phyloP scores from a whole-genome alignment of 495 filamentous ascomycete species.

The Talaromyces ruber region DNA sequence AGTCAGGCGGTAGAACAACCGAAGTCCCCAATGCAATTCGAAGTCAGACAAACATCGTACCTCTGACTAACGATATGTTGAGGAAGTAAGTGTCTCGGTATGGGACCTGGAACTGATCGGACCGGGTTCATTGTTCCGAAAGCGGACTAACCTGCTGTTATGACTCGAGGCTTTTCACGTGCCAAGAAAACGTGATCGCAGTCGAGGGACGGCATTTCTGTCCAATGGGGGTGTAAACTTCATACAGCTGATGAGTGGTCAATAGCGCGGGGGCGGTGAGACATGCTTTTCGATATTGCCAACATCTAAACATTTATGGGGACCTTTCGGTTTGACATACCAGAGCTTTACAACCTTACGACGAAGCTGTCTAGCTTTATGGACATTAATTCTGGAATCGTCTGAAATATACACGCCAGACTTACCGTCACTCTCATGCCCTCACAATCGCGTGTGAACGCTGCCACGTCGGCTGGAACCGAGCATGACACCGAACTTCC shows the following conservation, averaged over 20 bases:
- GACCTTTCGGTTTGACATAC: not conserved
- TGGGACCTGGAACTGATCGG: not conserved
- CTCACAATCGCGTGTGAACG: slow-evolving; percentile 14
- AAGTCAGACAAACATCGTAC: not conserved
- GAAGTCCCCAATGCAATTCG: not conserved
- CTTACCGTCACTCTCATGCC: slow-evolving; percentile 21
- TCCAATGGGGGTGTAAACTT: not conserved
- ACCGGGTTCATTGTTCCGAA: not conserved
- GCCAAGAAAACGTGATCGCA: slow-evolving; percentile 1
- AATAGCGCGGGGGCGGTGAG: not conserved
- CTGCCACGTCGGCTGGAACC: not conserved
- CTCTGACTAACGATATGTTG: not conserved
- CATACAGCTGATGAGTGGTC: not conserved
- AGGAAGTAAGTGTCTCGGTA: not conserved
- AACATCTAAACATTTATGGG: not conserved
- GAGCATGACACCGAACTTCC: slow-evolving; percentile 9
- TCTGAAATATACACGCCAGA: not conserved
- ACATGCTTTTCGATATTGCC: not conserved
- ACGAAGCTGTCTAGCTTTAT: not conserved
- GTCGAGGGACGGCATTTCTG: not conserved
- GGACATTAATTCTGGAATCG: not conserved
- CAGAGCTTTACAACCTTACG: not conserved
- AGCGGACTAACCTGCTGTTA: not conserved
- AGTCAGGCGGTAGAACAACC: not conserved
- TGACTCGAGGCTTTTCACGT: not conserved